A percentile compares a stretch with the other conserved stretches of the same genome.
Evolutionary conservation across 768 basidiomycete species (phyloP).

Genomic region (Termitomyces bulborhizus): DNA sequence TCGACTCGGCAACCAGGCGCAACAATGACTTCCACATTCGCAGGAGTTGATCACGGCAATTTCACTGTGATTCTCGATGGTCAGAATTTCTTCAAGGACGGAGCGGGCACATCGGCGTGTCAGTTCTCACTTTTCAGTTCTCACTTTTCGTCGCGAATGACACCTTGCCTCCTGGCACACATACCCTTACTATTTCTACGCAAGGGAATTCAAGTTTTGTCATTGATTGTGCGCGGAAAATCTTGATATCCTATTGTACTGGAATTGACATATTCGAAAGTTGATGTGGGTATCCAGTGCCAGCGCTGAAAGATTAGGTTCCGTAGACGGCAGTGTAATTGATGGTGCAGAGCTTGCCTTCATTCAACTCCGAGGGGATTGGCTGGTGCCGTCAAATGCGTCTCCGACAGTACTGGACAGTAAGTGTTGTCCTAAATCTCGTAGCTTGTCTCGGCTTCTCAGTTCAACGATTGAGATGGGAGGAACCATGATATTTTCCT

Average conservation of each 20-base stretch:
- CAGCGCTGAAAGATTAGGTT: neutral
- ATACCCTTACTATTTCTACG: neutral
- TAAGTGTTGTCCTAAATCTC: neutral
- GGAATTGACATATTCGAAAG: neutral
- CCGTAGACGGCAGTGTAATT: neutral
- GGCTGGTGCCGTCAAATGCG: neutral
- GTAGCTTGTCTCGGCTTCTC: neutral
- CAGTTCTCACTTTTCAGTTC: too few relatives aligned
- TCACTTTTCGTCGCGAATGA: neutral
- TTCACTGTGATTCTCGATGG: constrained; percentile 6
- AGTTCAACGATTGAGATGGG: neutral
- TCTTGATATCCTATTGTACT: neutral
- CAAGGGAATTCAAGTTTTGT: neutral
- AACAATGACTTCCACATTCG: too few relatives aligned
- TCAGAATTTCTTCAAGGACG: neutral
- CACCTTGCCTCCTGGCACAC: neutral
- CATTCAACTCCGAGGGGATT: neutral
- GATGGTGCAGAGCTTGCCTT: constrained; percentile 7
- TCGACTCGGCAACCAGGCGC: too few relatives aligned
- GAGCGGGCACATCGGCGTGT: neutral
- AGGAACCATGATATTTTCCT: neutral
- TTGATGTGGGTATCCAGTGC: constrained; percentile 6
- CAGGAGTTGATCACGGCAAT: neutral
- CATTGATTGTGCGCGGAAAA: constrained; percentile 2
- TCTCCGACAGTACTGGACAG: constrained; percentile 2